Percentiles rank a stretch among this genome's conserved stretches.
Conservation (phyloP, 2,329 filamentous ascomycete genomes). For the Pestalotiopsis sp. region DNA sequence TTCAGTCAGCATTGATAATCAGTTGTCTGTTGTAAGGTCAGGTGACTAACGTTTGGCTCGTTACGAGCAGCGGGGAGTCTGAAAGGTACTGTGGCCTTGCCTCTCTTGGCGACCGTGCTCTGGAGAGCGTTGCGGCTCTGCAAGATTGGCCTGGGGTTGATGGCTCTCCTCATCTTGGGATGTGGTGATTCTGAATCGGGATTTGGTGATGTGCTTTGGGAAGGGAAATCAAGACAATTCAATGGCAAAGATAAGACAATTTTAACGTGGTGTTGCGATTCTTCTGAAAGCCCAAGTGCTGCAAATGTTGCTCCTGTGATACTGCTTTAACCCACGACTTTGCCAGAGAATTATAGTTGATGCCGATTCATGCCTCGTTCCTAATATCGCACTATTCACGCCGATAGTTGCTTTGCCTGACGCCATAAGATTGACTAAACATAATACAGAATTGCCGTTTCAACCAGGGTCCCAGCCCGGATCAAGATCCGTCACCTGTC, state of each 20-base stretch:
- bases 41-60: neutral
- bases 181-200: neutral
- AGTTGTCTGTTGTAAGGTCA: too few species aligned
- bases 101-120: neutral
- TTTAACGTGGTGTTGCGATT: neutral
- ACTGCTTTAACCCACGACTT: neutral
- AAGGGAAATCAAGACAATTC: neutral
- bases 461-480: neutral
- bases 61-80: conserved; percentile 4
- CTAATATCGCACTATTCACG: neutral
- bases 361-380: neutral
- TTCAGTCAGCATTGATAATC: neutral
- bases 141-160: neutral
- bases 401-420: neutral
- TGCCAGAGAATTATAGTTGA: neutral
- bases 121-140: conserved; percentile 3
- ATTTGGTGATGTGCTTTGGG: neutral
- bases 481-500: neutral
- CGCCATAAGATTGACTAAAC: neutral
- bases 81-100: conserved; percentile 1
- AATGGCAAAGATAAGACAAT: neutral
- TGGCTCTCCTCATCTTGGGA: neutral
- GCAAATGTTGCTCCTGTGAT: neutral
- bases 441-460: neutral
- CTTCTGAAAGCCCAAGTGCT: neutral